phyloP scores from a whole-genome alignment of 2,329 filamentous ascomycete species.

The Orbilia quercus region DNA sequence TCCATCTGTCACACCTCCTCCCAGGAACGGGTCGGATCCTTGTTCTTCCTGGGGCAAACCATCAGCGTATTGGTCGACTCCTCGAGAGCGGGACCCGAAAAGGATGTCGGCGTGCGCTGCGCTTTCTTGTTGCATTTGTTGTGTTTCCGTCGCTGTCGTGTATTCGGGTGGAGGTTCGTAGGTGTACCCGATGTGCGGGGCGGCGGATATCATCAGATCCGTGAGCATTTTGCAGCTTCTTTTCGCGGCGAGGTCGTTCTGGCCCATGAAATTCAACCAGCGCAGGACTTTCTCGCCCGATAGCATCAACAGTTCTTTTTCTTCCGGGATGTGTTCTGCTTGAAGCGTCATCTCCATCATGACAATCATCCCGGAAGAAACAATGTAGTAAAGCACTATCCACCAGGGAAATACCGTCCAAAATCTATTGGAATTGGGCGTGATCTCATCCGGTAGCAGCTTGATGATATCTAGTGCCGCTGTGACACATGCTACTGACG shows the following conservation, averaged over 20 bases:
- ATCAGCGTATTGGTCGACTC: constrained; percentile 17
- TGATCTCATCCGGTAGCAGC: constrained; percentile 58
- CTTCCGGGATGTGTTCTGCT: constrained; percentile 60
- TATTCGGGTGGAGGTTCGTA: constrained; percentile 35
- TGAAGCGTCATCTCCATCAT: constrained; percentile 58
- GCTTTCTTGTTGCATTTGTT: constrained; percentile 30
- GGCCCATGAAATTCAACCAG: constrained; percentile 59
- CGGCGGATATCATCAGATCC: constrained; percentile 56
- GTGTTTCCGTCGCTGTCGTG: constrained; percentile 6
- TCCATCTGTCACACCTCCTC: constrained; percentile 22
- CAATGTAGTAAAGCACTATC: constrained; percentile 59
- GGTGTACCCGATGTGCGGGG: constrained; percentile 36
- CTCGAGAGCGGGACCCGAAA: constrained; percentile 30
- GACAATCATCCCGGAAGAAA: constrained; percentile 58
- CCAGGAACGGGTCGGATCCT: constrained; percentile 34
- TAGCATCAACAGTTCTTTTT: constrained; percentile 58
- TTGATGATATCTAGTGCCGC: constrained; percentile 59
- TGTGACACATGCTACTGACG: constrained; percentile 59
- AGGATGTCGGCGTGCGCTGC: constrained; percentile 18
- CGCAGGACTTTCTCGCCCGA: constrained; percentile 58
- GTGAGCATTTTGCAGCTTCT: constrained; percentile 59
- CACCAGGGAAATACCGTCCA: constrained; percentile 59
- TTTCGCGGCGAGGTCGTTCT: constrained; percentile 58
- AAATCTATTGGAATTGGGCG: constrained; percentile 56
- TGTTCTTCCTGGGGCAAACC: constrained; percentile 24